Percentiles rank a stretch among this genome's conserved stretches.
These are phyloP conservation scores for Acrodontium crateriforme DNA, from an alignment of 2,329 filamentous ascomycete species.

Conservation along the genomic window DNA sequence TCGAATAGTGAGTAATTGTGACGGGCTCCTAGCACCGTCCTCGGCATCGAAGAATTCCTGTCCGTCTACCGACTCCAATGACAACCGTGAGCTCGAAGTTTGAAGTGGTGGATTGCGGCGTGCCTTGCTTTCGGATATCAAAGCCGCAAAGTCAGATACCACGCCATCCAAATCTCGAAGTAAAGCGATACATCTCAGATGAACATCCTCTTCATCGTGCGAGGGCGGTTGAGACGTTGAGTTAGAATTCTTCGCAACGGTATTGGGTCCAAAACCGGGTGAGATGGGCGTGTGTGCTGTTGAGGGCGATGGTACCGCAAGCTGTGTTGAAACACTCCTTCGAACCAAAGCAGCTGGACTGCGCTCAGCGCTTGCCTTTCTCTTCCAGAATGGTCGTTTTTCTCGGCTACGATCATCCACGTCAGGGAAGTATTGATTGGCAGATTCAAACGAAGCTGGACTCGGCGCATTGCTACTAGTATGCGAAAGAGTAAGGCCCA, in stretches of 20 bases:
- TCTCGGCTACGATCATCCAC: constrained; percentile 28
- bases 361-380: constrained; percentile 50
- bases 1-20: constrained; percentile 62
- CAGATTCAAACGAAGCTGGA: constrained; percentile 23
- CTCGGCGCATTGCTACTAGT: constrained; percentile 22
- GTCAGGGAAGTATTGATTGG: constrained; percentile 20
- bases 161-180: constrained; percentile 73
- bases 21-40: constrained; percentile 40
- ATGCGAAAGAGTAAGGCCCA: constrained; percentile 15
- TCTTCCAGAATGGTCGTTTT: constrained; percentile 78
- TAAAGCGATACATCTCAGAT: constrained; percentile 74
- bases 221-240: constrained; percentile 4
- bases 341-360: constrained; percentile 31
- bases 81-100: constrained; percentile 39
- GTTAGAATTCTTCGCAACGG: constrained; percentile 22
- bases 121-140: constrained; percentile 68
- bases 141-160: constrained; percentile 63
- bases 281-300: constrained; percentile 12
- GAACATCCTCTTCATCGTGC: constrained; percentile 42
- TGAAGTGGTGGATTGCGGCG: constrained; percentile 45
- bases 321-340: constrained; percentile 40
- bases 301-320: constrained; percentile 33
- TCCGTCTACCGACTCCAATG: constrained; percentile 66
- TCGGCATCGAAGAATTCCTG: constrained; percentile 95
- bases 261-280: constrained; percentile 21